Evolutionary conservation across 352 stramenopile species (phyloP).

Genomic region (Globisporangium okanoganense): DNA sequence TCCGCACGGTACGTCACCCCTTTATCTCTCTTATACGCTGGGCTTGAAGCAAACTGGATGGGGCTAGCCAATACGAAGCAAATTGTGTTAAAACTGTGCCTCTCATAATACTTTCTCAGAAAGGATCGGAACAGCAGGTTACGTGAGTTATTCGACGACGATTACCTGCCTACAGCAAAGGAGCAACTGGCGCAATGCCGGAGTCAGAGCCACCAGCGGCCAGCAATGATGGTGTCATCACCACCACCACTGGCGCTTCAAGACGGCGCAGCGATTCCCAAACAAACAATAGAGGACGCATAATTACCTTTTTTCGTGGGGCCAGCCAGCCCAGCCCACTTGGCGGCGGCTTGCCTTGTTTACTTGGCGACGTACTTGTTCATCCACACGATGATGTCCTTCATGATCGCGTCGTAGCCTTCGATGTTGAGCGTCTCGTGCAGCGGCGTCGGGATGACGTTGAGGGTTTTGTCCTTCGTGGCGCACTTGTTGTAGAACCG

Average conservation of each 20-base stretch:
- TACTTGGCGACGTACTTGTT: constrained; percentile 14
- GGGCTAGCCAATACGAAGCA: too few species aligned
- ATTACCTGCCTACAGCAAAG: constrained; percentile 46
- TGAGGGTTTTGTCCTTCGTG: constrained; percentile 44
- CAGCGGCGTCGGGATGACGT: constrained; percentile 25
- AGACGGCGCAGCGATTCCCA: neutral
- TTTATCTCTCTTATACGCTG: neutral
- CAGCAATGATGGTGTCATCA: too few species aligned
- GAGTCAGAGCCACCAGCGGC: constrained; percentile 3
- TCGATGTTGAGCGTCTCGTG: constrained; percentile 46
- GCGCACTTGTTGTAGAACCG: constrained; percentile 32
- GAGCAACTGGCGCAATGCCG: constrained; percentile 51
- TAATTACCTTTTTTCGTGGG: constrained; percentile 9
- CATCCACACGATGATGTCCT: constrained; percentile 33
- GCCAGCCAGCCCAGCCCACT: too few species aligned
- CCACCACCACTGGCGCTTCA: neutral
- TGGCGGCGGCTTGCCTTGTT: neutral
- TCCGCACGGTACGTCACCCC: neutral
- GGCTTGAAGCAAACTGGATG: neutral
- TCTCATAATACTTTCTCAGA: neutral
- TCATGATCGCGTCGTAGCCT: constrained; percentile 25
- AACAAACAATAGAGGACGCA: constrained; percentile 7
- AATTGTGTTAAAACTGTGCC: neutral
- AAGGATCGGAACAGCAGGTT: constrained; percentile 19
- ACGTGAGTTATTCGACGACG: constrained; percentile 57